A percentile compares a stretch with the other conserved stretches of the same genome.
Conservation (phyloP, 495 filamentous ascomycete genomes). For the Aspergillus kassunensis region DNA sequence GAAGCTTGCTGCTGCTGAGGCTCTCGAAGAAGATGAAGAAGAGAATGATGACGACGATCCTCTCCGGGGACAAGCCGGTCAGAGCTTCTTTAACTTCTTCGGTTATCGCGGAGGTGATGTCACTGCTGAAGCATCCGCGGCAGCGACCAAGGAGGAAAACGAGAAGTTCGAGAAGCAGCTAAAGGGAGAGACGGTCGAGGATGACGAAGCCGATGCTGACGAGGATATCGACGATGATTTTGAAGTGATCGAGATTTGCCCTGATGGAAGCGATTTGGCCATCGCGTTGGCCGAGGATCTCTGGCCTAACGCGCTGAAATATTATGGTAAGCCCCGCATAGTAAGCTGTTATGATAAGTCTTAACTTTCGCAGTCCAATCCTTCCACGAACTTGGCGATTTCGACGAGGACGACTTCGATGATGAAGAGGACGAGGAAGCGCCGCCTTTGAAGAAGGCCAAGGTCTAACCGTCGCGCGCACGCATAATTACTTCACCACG, state of each 20-base stretch:
- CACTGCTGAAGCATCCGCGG: constrained; percentile 63
- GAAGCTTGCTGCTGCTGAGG: constrained; percentile 37
- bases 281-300: constrained; percentile 78
- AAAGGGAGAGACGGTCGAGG: constrained; percentile 48
- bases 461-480: constrained; percentile 27
- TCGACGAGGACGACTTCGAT: constrained; percentile 32
- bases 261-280: constrained; percentile 73
- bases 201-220: constrained; percentile 42
- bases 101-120: constrained; percentile 65
- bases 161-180: constrained; percentile 54
- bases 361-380: constrained; percentile 21
- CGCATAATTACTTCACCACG: background rate
- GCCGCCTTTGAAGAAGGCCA: constrained; percentile 43
- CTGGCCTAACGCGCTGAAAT: constrained; percentile 81
- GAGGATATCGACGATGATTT: constrained; percentile 51
- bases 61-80: constrained; percentile 54
- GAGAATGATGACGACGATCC: constrained; percentile 49
- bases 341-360: background rate
- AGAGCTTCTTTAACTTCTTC: constrained; percentile 87
- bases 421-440: constrained; percentile 25
- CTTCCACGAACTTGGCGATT: constrained; percentile 31
- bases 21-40: constrained; percentile 39
- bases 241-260: constrained; percentile 71
- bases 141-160: constrained; percentile 53
- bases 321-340: constrained; percentile 65